phyloP scores from a whole-genome alignment of 1,139 yeast genomes.

The Hansenula sp. region DNA sequence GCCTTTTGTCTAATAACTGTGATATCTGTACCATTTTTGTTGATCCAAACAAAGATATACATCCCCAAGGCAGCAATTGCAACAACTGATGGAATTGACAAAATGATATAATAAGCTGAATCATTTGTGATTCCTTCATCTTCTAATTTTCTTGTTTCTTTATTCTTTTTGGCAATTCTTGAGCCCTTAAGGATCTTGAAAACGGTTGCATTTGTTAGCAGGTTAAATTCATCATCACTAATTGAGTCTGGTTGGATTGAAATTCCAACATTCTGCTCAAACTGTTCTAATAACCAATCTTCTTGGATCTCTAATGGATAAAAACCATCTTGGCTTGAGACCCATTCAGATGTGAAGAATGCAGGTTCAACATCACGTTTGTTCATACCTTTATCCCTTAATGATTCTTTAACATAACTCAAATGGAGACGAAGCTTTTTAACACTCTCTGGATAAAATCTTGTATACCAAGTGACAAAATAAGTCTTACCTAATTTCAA shows the following conservation, averaged over 20 bases:
- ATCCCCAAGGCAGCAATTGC: constrained; percentile 55
- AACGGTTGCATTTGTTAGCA: constrained; percentile 47
- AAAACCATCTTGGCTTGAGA: constrained; percentile 60
- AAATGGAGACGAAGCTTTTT: constrained; percentile 64
- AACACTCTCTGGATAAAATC: constrained; percentile 42
- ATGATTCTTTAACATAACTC: constrained; percentile 56
- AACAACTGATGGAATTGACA: constrained; percentile 71
- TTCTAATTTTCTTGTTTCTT: constrained; percentile 47
- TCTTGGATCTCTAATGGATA: constrained; percentile 55
- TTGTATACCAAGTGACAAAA: constrained; percentile 78
- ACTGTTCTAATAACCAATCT: constrained; percentile 57
- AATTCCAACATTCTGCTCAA: constrained; percentile 44
- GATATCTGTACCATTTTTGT: constrained; percentile 50
- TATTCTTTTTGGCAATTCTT: constrained; percentile 55
- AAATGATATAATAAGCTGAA: constrained; percentile 62
- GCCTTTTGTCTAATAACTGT: constrained; percentile 40
- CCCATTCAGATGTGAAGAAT: constrained; percentile 70
- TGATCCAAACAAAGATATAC: constrained; percentile 58
- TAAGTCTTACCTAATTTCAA: constrained; percentile 60
- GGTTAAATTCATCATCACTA: constrained; percentile 61
- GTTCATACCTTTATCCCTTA: constrained; percentile 53
- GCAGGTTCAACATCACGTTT: constrained; percentile 44
- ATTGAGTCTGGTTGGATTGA: constrained; percentile 71
- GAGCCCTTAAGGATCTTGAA: constrained; percentile 55
- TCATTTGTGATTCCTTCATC: constrained; percentile 59